Conservation (phyloP, 192 early-diverging fungal genomes). For the Mortierella claussenii region DNA sequence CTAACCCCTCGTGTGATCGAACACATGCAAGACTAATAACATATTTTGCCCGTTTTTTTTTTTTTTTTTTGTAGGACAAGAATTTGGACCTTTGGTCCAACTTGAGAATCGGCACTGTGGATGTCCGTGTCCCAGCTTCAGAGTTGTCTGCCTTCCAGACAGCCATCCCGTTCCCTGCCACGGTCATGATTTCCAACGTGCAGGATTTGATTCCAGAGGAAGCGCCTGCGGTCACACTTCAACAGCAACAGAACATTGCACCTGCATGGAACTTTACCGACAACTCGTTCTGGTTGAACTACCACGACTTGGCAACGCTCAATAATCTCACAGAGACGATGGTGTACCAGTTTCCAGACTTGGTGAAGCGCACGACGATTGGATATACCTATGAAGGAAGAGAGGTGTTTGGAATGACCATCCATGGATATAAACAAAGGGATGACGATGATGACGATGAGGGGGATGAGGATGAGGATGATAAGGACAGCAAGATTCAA, state of each 20-base stretch:
- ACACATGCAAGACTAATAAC: neutral
- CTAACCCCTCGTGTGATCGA: neutral
- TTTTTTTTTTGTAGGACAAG: constrained; percentile 15
- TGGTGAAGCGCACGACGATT: constrained; percentile 53
- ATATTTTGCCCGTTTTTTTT: neutral
- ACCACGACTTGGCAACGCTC: constrained; percentile 59
- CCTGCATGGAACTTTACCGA: constrained; percentile 35
- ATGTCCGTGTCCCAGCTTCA: constrained; percentile 43
- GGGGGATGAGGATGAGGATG: constrained; percentile 14
- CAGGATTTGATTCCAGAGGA: constrained; percentile 39
- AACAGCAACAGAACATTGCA: neutral
- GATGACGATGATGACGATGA: constrained; percentile 13
- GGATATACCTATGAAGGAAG: constrained; percentile 62
- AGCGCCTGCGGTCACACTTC: constrained; percentile 4
- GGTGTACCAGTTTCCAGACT: constrained; percentile 51
- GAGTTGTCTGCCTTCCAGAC: constrained; percentile 23
- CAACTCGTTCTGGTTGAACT: constrained; percentile 49
- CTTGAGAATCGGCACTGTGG: constrained; percentile 45
- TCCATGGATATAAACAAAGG: constrained; percentile 27
- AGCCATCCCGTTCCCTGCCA: constrained; percentile 22
- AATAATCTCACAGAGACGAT: constrained; percentile 51
- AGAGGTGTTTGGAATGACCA: constrained; percentile 58
- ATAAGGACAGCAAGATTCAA: neutral
- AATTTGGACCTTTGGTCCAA: constrained; percentile 53
- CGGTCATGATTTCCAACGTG: constrained; percentile 41